Evolutionary conservation across 2,329 filamentous ascomycete species (phyloP).

Genomic region (Aspergillus flavus): DNA sequence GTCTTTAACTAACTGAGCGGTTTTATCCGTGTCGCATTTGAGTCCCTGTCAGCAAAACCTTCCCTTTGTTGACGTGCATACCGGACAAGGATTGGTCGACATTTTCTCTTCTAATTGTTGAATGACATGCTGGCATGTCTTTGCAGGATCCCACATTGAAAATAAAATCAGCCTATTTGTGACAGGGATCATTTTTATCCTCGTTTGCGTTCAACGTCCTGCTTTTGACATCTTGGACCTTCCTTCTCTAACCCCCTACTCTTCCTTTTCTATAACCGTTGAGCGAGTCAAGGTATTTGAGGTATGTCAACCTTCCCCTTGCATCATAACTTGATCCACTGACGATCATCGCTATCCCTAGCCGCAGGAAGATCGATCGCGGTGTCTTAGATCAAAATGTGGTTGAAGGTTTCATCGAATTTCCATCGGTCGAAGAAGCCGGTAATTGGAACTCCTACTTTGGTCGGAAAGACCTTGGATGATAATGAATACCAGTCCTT

Average conservation of each 20-base stretch:
- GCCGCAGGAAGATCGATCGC: background rate
- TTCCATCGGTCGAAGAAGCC: constrained; percentile 51
- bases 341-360: background rate
- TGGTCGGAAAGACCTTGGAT: constrained; percentile 50
- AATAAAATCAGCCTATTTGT: background rate
- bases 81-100: constrained; percentile 4
- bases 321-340: background rate
- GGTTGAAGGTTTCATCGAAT: constrained; percentile 48
- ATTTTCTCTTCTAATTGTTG: background rate
- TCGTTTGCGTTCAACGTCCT: background rate
- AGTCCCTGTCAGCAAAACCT: background rate
- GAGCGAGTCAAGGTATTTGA: background rate
- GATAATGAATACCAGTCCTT: constrained; percentile 47
- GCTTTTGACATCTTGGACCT: background rate
- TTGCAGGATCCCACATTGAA: constrained; percentile 12
- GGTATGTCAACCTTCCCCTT: background rate
- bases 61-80: constrained; percentile 4
- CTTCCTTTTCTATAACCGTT: background rate
- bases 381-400: constrained; percentile 47
- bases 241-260: background rate
- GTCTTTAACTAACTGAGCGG: too few species aligned
- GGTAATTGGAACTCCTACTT: constrained; percentile 48
- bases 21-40: background rate
- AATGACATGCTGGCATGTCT: constrained; percentile 26
- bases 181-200: background rate